Percentiles rank a stretch among this genome's conserved stretches.
Conservation (phyloP, 371 early-diverging fungal genomes). For the Lichtheimia corymbifera region DNA sequence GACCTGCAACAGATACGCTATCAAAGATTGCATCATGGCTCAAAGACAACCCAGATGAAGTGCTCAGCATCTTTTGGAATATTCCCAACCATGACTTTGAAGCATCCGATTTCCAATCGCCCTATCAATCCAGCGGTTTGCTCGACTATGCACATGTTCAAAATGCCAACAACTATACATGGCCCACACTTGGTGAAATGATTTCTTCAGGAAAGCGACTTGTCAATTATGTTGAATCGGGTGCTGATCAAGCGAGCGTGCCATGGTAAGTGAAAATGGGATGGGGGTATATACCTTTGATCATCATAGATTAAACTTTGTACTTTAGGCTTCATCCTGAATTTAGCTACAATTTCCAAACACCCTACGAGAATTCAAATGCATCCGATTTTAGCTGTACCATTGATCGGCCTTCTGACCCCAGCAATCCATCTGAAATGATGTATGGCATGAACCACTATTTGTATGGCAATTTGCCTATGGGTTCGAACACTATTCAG, state of each 20-base stretch:
- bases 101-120: conserved; percentile 48
- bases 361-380: conserved; percentile 51
- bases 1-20: conserved; percentile 54
- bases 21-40: conserved; percentile 53
- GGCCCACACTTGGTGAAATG: conserved; percentile 74
- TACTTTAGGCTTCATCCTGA: conserved; percentile 51
- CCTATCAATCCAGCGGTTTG: conserved; percentile 63
- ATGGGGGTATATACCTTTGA: background rate
- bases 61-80: conserved; percentile 74
- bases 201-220: conserved; percentile 66
- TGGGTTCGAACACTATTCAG: conserved; percentile 35
- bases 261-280: conserved; percentile 57
- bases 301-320: background rate
- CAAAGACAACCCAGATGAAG: conserved; percentile 66
- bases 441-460: conserved; percentile 69
- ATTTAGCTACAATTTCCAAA: conserved; percentile 61
- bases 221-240: conserved; percentile 64
- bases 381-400: conserved; percentile 46
- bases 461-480: conserved; percentile 41
- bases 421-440: conserved; percentile 25
- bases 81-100: conserved; percentile 52
- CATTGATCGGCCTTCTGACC: conserved; percentile 54
- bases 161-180: conserved; percentile 33
- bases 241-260: conserved; percentile 48
- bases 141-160: conserved; percentile 55